These are phyloP conservation scores for Wickerhamiella spandovensis DNA, from an alignment of 805 yeast species.

Conservation along the genomic window DNA sequence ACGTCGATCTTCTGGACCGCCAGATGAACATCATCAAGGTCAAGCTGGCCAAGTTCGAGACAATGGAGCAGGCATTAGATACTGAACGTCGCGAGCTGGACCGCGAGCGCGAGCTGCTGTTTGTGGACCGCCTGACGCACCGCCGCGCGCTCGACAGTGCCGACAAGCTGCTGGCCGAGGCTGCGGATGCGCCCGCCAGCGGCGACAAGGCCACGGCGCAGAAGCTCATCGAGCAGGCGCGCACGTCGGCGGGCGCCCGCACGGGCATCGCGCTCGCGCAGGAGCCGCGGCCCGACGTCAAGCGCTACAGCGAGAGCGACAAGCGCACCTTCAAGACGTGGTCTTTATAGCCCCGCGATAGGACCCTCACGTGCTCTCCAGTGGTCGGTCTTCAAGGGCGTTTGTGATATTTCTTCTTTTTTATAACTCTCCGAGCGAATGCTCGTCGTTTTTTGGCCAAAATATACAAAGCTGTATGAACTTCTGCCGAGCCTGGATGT, in stretches of 20 bases:
- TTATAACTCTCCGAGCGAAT: too few relatives aligned
- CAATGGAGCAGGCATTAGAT: conserved; percentile 45
- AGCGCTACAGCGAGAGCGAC: conserved; percentile 46
- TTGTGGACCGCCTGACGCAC: conserved; percentile 59
- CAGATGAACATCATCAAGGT: conserved; percentile 62
- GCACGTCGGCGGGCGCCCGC: conserved; percentile 1
- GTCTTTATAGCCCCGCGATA: not conserved
- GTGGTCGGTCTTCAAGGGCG: too few relatives aligned
- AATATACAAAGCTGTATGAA: too few relatives aligned
- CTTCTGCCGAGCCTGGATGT: too few relatives aligned
- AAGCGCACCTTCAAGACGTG: conserved; percentile 34
- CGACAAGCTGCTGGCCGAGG: conserved; percentile 39
- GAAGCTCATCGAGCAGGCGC: conserved; percentile 17
- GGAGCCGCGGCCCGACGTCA: conserved; percentile 28
- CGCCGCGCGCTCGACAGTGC: conserved; percentile 44
- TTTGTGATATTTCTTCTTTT: not conserved
- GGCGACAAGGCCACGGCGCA: conserved; percentile 15
- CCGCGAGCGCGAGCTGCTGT: conserved; percentile 29
- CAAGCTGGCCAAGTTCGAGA: conserved; percentile 52
- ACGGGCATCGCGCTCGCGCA: conserved; percentile 10
- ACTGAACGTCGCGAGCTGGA: conserved; percentile 32
- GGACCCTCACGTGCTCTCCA: too few relatives aligned
- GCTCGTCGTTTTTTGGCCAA: too few relatives aligned
- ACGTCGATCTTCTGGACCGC: conserved; percentile 51
- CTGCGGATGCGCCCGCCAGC: conserved; percentile 25